Conservation (phyloP, 306 rosid species). For the Notholithocarpus densiflorus region DNA sequence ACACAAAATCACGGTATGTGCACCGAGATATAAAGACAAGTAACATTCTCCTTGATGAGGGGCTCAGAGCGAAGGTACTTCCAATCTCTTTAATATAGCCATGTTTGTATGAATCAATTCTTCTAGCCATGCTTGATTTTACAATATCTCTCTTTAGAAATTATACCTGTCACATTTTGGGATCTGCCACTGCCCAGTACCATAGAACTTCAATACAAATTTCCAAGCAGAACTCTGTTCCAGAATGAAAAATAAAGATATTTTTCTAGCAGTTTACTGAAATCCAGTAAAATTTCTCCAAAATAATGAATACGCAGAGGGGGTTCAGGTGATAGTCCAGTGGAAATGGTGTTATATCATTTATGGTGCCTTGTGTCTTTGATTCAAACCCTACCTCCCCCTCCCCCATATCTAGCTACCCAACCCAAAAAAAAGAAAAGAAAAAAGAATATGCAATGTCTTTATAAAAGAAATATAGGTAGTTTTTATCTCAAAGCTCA, state of each 20-base stretch:
- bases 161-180: no score
- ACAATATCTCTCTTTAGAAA: no score
- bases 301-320: no score
- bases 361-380: no score
- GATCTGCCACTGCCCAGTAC: not conserved
- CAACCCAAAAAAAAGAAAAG: not conserved
- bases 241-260: not conserved
- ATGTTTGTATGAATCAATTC: not conserved
- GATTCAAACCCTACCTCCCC: no score
- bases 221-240: not conserved
- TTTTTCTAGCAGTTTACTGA: not conserved
- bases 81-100: not conserved
- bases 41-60: slow-evolving; percentile 74
- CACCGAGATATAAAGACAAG: slow-evolving; percentile 83
- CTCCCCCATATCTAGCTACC: no score
- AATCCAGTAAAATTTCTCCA: not conserved
- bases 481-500: not conserved
- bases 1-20: slow-evolving; percentile 70
- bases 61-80: slow-evolving; percentile 71
- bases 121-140: not conserved
- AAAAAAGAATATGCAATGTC: not conserved
- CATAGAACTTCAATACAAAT: not conserved
- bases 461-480: not conserved
- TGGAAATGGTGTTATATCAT: no score
- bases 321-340: no score